phyloP scores from a whole-genome alignment of 306 rosid species.

The Cucumis melo region DNA sequence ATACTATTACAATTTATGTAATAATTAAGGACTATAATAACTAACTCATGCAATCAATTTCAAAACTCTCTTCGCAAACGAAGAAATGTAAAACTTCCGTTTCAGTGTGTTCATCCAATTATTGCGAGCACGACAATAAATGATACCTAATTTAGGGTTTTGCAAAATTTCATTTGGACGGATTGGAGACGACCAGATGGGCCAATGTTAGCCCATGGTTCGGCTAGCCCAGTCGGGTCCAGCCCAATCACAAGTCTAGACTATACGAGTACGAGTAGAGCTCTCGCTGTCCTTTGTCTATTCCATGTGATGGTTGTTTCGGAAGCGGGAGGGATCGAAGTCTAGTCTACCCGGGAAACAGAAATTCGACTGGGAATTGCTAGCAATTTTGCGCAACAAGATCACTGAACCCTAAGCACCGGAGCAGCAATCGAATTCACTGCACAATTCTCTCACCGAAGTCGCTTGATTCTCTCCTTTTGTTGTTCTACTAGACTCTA shows the following conservation, averaged over 20 bases:
- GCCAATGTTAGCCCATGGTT: neutral
- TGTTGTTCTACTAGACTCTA: too few relatives aligned
- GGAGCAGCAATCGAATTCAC: neutral
- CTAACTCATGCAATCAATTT: too few relatives aligned
- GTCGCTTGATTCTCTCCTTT: neutral
- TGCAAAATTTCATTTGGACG: too few relatives aligned
- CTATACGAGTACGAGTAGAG: neutral
- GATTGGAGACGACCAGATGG: neutral
- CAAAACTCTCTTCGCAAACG: too few relatives aligned
- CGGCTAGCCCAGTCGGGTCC: neutral
- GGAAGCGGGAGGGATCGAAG: neutral
- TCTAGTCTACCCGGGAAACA: conserved; percentile 5
- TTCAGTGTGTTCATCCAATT: too few relatives aligned
- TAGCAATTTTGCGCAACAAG: neutral
- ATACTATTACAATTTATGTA: too few relatives aligned
- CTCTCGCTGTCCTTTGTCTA: neutral
- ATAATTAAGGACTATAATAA: too few relatives aligned
- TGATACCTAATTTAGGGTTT: too few relatives aligned
- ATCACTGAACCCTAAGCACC: conserved; percentile 4
- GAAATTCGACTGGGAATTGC: neutral
- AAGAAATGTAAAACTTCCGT: too few relatives aligned
- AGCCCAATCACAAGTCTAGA: neutral
- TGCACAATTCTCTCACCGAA: neutral
- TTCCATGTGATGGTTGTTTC: neutral
- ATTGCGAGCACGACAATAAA: too few relatives aligned